A percentile compares a stretch with the other conserved stretches of the same genome.
Evolutionary conservation across 768 basidiomycete genomes (phyloP).

Genomic region (Tylopilus plumbeoviolaceoides): DNA sequence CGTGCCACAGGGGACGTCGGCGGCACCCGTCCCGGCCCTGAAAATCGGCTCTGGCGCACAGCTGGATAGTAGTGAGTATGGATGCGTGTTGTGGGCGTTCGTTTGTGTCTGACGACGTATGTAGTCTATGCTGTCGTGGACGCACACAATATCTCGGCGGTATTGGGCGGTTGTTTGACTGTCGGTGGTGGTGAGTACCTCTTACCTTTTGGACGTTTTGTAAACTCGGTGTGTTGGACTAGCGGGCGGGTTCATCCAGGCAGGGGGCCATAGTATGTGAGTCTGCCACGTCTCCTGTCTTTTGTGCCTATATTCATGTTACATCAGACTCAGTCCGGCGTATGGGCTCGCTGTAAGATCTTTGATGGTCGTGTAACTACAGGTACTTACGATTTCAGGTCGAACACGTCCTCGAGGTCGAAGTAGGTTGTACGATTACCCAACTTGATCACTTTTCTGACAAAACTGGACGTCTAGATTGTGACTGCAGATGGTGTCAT

Average conservation of each 20-base stretch:
- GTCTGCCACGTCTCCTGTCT: not conserved
- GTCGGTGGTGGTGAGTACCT: conserved; percentile 13
- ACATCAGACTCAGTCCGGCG: conserved; percentile 17
- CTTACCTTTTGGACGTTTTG: no score
- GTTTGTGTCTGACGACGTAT: no score
- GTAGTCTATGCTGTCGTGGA: conserved; percentile 14
- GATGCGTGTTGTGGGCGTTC: not conserved
- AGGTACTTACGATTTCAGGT: conserved; percentile 24
- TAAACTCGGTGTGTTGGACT: not conserved
- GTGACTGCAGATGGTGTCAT: conserved; percentile 40
- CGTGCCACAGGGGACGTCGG: conserved; percentile 17
- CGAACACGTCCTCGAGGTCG: conserved; percentile 45
- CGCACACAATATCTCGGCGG: conserved; percentile 8
- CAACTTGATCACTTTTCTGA: not conserved
- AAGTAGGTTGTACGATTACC: conserved; percentile 2
- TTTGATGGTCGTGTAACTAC: not conserved
- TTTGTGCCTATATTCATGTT: not conserved
- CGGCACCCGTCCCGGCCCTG: conserved; percentile 5
- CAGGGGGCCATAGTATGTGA: conserved; percentile 42
- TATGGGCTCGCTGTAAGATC: conserved; percentile 3
- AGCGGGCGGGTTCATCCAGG: conserved; percentile 44
- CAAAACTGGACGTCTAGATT: conserved; percentile 13
- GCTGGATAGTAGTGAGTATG: conserved; percentile 5
- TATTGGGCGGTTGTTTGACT: conserved; percentile 16
- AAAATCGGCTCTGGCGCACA: conserved; percentile 16